phyloP scores from a whole-genome alignment of 1,284 basidiomycete species.

The Meripilus lineatus region DNA sequence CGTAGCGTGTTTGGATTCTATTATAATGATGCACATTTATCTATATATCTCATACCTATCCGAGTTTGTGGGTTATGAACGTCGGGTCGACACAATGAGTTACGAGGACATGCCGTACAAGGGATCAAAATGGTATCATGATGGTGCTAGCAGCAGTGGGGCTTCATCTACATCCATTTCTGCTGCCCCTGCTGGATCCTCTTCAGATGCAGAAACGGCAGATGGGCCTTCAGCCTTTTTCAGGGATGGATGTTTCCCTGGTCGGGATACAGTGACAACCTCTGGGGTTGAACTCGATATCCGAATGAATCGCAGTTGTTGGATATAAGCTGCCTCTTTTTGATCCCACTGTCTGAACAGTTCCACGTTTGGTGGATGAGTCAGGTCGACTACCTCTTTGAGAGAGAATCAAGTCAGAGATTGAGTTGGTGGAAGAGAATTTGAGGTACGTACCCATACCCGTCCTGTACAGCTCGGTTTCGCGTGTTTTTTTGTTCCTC shows the following conservation, averaged over 20 bases:
- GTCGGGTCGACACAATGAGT: not conserved
- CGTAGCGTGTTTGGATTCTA: too few relatives aligned
- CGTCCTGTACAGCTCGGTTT: constrained; percentile 73
- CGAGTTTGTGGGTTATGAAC: not conserved
- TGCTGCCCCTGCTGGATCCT: constrained; percentile 4
- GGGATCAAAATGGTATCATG: not conserved
- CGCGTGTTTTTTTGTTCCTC: constrained; percentile 69
- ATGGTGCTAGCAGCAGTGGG: constrained; percentile 28
- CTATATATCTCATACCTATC: not conserved
- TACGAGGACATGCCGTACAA: not conserved
- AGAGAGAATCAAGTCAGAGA: constrained; percentile 9
- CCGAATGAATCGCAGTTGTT: constrained; percentile 72
- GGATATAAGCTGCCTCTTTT: constrained; percentile 66
- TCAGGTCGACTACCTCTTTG: constrained; percentile 81
- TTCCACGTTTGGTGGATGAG: constrained; percentile 64
- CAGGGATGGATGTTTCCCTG: constrained; percentile 51
- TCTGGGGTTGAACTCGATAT: constrained; percentile 56
- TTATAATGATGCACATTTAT: too few relatives aligned
- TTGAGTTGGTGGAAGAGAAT: not conserved
- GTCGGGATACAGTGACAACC: constrained; percentile 45
- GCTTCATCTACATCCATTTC: constrained; percentile 30
- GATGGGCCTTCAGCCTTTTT: constrained; percentile 5
- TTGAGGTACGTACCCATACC: constrained; percentile 67
- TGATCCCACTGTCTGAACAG: constrained; percentile 79
- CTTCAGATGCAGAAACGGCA: not conserved